phyloP scores from a whole-genome alignment of 2,329 filamentous ascomycete genomes.

The Coccinonectria pachysandricola region DNA sequence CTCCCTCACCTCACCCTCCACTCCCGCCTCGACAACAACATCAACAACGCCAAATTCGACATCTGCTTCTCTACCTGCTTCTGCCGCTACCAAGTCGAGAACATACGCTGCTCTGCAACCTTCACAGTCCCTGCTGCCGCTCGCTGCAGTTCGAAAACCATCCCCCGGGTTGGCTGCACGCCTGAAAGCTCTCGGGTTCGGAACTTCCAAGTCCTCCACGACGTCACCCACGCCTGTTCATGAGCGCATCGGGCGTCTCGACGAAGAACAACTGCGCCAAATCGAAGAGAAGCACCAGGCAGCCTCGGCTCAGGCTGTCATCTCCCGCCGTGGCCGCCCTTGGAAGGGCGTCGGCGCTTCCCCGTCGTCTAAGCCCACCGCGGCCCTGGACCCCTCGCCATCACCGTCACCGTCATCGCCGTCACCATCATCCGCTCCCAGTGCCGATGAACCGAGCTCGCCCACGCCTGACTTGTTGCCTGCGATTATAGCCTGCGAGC shows the following conservation, averaged over 20 bases:
- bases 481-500: constrained; percentile 39
- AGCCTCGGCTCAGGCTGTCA: constrained; percentile 35
- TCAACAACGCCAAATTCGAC: constrained; percentile 7
- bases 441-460: constrained; percentile 20
- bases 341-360: constrained; percentile 55
- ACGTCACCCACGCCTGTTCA: constrained; percentile 15
- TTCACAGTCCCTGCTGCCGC: constrained; percentile 14
- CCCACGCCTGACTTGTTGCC: constrained; percentile 30
- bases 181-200: constrained; percentile 55
- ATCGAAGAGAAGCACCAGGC: constrained; percentile 58
- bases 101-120: constrained; percentile 11
- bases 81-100: constrained; percentile 7
- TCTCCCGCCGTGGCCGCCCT: constrained; percentile 58
- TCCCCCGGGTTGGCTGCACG: constrained; percentile 55
- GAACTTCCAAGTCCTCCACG: constrained; percentile 30
- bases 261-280: constrained; percentile 58
- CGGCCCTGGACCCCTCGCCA: constrained; percentile 14
- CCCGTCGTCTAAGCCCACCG: constrained; percentile 17
- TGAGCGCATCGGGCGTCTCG: constrained; percentile 54
- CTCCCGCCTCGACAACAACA: constrained; percentile 8
- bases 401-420: too few species aligned
- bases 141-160: constrained; percentile 40
- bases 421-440: constrained; percentile 13
- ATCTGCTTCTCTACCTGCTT: constrained; percentile 9
- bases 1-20: constrained; percentile 13